phyloP scores from a whole-genome alignment of 345 rosid genomes.

The Trapa incisa region DNA sequence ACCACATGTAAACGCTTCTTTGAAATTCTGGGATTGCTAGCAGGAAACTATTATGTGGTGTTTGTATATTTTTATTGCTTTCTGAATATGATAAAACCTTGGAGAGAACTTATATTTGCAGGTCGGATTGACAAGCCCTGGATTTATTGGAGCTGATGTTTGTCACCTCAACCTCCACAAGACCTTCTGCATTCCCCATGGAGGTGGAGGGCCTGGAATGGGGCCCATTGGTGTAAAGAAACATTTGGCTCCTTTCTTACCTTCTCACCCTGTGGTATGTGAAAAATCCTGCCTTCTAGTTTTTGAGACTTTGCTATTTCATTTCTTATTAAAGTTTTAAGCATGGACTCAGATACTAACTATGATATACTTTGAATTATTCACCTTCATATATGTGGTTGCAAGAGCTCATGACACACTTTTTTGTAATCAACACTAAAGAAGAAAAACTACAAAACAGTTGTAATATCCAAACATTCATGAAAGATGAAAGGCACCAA shows the following conservation, averaged over 20 bases:
- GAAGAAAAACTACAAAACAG: not conserved
- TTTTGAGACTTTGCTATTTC: too few species aligned
- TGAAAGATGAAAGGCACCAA: not conserved
- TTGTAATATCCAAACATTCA: not conserved
- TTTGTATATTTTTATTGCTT: not conserved
- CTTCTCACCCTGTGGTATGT: conserved; percentile 96
- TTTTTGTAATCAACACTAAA: not conserved
- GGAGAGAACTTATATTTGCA: conserved; percentile 11
- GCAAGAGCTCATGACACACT: too few species aligned
- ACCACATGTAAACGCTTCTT: not conserved
- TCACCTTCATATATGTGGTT: too few species aligned
- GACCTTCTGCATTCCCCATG: conserved; percentile 97
- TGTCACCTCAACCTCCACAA: conserved; percentile 99
- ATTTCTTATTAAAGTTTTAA: too few species aligned
- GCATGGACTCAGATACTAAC: too few species aligned
- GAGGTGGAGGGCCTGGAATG: conserved; percentile 99
- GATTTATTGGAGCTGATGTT: conserved; percentile 97
- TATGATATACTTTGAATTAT: too few species aligned
- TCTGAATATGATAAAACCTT: not conserved
- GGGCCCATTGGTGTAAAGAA: conserved; percentile 99
- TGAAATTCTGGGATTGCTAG: not conserved
- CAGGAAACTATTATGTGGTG: not conserved
- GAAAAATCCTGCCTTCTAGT: not conserved
- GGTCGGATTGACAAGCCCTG: conserved; percentile 98
- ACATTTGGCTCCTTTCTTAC: conserved; percentile 89